Evolutionary conservation across 1,284 basidiomycete genomes (phyloP), one percentile per base, ranked within the genome.

Genomic region (Boletus semigastroideus): DNA sequence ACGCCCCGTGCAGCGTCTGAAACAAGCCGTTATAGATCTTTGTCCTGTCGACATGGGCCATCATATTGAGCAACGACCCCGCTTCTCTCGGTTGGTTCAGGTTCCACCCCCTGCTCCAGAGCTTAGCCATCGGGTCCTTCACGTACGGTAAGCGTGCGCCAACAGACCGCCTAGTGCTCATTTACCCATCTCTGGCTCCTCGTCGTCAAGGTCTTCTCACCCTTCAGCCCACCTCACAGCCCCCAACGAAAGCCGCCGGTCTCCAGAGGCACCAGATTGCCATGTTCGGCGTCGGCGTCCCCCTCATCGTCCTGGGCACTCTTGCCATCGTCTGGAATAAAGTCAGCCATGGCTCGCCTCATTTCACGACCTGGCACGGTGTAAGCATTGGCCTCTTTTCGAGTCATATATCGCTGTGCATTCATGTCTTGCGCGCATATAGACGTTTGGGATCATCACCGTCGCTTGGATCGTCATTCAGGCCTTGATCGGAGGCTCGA

Each of bases 201-300:
- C 3, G 9, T 16, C 20, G n/a, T 33, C 25, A 58, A 87, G 86
- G 83, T n/a, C 79, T 89, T 44, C 55, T 86, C 55, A 87, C 84
- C n/a, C 78, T 90, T 8, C 87, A 90, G 61, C 85, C 87, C 0
- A 88, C 87, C 2, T 78, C 80, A 5, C 80, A 83, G 49, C 80
- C 84, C 0, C 76, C 69, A 58, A 82, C 82, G 28, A 90, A 89
- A 66, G 75, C 78, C 2, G 80, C 80, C 1, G 87, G 86, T 1
- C 72, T 90, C 0, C 60, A 68, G 10, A 77, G 85, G 34, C 87
- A 90, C 62, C 84, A 90, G 62, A 63, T 78, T 20, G 78, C 77
- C 19, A 80, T 82, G 57, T 65, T 84, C 12, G 64, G 69, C 12
- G 38, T 78, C 17, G 87, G 78, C 1, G 66, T 83, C 22, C 80